Conservation (phyloP, 1,139 yeast species). For the Entelexis paramagnoliae region DNA sequence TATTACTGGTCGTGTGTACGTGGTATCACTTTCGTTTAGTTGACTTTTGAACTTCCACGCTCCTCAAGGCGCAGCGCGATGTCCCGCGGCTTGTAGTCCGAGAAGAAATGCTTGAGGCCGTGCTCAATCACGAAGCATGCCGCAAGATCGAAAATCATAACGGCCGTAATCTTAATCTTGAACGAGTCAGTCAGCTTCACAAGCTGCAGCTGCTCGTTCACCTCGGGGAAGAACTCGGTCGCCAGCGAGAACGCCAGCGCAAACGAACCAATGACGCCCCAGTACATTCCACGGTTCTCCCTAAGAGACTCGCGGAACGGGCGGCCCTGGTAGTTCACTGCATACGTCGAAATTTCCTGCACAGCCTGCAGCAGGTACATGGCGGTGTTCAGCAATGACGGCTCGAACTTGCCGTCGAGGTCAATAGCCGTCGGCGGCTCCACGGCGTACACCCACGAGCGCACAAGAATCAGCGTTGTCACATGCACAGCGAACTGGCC, state of each 20-base stretch:
- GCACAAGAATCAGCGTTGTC: slow-evolving; percentile 67
- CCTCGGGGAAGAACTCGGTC: slow-evolving; percentile 89
- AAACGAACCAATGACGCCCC: slow-evolving; percentile 86
- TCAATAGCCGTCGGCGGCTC: slow-evolving; percentile 84
- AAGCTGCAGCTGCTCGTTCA: slow-evolving; percentile 81
- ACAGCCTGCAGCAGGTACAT: slow-evolving; percentile 89
- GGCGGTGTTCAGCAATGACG: slow-evolving; percentile 90
- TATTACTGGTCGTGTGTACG: neutral
- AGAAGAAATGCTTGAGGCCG: slow-evolving; percentile 67
- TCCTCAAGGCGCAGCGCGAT: slow-evolving; percentile 48
- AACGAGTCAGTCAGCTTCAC: slow-evolving; percentile 75
- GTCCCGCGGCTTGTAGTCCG: slow-evolving; percentile 88
- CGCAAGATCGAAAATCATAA: slow-evolving; percentile 66
- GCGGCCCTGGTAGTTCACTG: slow-evolving; percentile 93
- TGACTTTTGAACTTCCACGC: slow-evolving; percentile 23
- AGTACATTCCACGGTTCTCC: slow-evolving; percentile 94
- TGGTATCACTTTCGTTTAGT: neutral
- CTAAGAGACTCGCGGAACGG: slow-evolving; percentile 89
- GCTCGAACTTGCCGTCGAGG: slow-evolving; percentile 76
- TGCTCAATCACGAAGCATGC: slow-evolving; percentile 74
- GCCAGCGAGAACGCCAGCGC: slow-evolving; percentile 83
- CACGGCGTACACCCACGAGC: slow-evolving; percentile 67
- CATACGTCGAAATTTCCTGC: slow-evolving; percentile 95
- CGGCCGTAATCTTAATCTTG: slow-evolving; percentile 63
- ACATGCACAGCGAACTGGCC: slow-evolving; percentile 96